A percentile compares a stretch with the other conserved stretches of the same genome.
Conservation (phyloP, 2,329 filamentous ascomycete genomes). For the Stemphylium lycopersici region DNA sequence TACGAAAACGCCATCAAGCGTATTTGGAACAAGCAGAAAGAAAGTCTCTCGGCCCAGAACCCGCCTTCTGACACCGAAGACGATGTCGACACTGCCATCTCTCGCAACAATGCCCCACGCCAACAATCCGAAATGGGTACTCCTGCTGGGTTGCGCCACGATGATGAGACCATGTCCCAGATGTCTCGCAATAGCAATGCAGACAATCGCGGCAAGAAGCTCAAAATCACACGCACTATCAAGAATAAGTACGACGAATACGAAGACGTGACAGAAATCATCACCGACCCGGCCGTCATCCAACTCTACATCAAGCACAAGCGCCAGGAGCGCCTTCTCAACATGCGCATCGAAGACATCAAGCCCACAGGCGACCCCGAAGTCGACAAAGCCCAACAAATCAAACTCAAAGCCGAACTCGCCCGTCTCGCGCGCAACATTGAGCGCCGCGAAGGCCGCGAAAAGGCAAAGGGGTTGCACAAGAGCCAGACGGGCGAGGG, state of each 20-base stretch:
- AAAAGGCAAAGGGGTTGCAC: slow-evolving; percentile 77
- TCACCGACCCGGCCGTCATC: slow-evolving; percentile 82
- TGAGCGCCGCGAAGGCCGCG: slow-evolving; percentile 85
- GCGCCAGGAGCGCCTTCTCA: slow-evolving; percentile 71
- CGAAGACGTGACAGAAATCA: slow-evolving; percentile 45
- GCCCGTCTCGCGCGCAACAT: slow-evolving; percentile 88
- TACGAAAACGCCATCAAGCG: slow-evolving; percentile 90
- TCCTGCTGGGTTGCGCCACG: slow-evolving; percentile 59
- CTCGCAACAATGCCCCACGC: slow-evolving; percentile 46
- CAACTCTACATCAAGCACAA: slow-evolving; percentile 84
- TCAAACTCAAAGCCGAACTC: slow-evolving; percentile 74
- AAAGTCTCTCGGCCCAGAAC: slow-evolving; percentile 73
- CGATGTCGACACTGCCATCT: slow-evolving; percentile 62
- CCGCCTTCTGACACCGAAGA: slow-evolving; percentile 77
- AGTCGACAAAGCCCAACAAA: slow-evolving; percentile 66
- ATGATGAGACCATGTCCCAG: slow-evolving; percentile 70
- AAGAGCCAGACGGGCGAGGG: slow-evolving; percentile 51
- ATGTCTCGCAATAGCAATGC: slow-evolving; percentile 60
- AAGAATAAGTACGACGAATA: slow-evolving; percentile 69
- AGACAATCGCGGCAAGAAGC: slow-evolving; percentile 67
- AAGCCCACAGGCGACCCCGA: slow-evolving; percentile 71
- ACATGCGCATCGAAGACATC: slow-evolving; percentile 72
- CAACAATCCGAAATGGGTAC: slow-evolving; percentile 68
- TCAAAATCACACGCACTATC: slow-evolving; percentile 75
- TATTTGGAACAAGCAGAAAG: slow-evolving; percentile 90